phyloP scores from a whole-genome alignment of 345 rosid species.

The Nasturtium officinale region DNA sequence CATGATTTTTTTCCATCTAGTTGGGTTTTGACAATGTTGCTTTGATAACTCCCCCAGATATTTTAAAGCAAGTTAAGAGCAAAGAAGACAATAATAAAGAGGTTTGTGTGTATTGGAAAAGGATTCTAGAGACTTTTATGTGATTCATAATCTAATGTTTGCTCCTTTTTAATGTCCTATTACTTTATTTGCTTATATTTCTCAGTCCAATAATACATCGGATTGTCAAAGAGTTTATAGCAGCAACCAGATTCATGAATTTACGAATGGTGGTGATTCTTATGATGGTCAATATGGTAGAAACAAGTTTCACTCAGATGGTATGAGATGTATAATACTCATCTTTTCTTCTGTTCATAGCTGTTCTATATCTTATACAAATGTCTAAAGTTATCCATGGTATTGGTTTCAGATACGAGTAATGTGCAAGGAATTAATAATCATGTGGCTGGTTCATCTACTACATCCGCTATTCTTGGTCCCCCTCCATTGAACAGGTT shows the following conservation, averaged over 20 bases:
- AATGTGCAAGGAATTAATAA: constrained; percentile 11
- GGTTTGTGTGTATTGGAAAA: constrained; percentile 45
- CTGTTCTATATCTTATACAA: not conserved
- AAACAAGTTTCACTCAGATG: constrained; percentile 47
- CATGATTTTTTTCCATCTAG: not conserved
- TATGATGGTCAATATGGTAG: constrained; percentile 39
- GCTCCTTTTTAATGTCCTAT: not conserved
- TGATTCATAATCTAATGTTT: not conserved
- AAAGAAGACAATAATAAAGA: constrained; percentile 74
- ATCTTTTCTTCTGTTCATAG: not conserved
- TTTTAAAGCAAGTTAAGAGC: constrained; percentile 78
- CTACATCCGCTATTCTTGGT: not conserved
- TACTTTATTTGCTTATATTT: not conserved
- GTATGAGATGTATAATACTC: constrained; percentile 39
- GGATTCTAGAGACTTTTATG: not conserved
- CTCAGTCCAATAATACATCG: constrained; percentile 39
- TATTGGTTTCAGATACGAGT: constrained; percentile 25
- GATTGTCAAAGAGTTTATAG: constrained; percentile 50
- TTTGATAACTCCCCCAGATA: constrained; percentile 49
- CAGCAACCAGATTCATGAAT: constrained; percentile 45
- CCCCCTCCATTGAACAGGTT: constrained; percentile 22
- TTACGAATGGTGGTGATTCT: constrained; percentile 46
- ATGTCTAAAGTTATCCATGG: constrained; percentile 2
- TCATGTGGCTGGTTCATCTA: constrained; percentile 30
- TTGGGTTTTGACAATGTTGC: not conserved